Percentiles rank a stretch among this genome's conserved stretches.
These are phyloP conservation scores for Melastoma candidum DNA, from an alignment of 441 rosid genomes.

Conservation along the genomic window DNA sequence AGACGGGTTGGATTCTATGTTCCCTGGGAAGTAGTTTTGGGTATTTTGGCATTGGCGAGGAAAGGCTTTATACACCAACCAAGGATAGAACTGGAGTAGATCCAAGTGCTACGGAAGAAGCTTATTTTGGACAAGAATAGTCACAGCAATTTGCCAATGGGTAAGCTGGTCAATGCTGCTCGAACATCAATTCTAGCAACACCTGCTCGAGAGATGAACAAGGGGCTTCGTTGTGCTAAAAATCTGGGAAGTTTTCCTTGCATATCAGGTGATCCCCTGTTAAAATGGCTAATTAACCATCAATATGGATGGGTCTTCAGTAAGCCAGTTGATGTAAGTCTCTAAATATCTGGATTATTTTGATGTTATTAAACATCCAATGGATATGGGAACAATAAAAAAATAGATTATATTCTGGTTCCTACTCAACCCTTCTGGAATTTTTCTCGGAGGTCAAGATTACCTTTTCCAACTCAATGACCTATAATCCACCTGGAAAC, in stretches of 20 bases:
- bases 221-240: constrained; percentile 30
- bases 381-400: constrained; percentile 60
- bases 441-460: constrained; percentile 53
- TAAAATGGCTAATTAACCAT: constrained; percentile 54
- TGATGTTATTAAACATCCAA: constrained; percentile 51
- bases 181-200: constrained; percentile 32
- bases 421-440: constrained; percentile 48
- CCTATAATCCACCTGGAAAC: constrained; percentile 58
- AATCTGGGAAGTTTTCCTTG: constrained; percentile 35
- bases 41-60: constrained; percentile 37
- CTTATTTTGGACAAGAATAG: constrained; percentile 36
- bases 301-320: constrained; percentile 55
- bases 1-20: constrained; percentile 37
- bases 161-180: constrained; percentile 21
- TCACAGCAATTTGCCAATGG: constrained; percentile 29
- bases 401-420: constrained; percentile 31
- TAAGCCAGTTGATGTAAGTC: constrained; percentile 48
- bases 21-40: constrained; percentile 34
- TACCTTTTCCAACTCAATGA: constrained; percentile 59
- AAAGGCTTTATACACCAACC: constrained; percentile 36
- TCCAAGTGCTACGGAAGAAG: constrained; percentile 34
- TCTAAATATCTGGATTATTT: constrained; percentile 54
- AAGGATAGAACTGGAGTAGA: constrained; percentile 43
- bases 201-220: constrained; percentile 37
- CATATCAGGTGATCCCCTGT: constrained; percentile 34